A percentile compares a stretch with the other conserved stretches of the same genome.
phyloP scores from a whole-genome alignment of 345 rosid genomes.

The Erucastrum elatum region DNA sequence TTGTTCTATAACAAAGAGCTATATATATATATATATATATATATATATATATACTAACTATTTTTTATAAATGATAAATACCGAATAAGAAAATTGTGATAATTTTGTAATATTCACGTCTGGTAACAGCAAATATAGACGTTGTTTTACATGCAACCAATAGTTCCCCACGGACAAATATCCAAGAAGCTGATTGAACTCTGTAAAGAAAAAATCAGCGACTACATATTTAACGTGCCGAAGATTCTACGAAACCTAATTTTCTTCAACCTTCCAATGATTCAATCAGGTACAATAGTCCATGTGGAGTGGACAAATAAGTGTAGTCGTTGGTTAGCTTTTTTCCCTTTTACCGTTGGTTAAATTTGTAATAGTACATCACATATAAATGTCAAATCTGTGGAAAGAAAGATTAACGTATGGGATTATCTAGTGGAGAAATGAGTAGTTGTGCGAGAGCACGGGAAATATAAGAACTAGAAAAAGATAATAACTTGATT shows the following conservation, averaged over 20 bases:
- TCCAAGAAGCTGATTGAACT: neutral
- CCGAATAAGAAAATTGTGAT: neutral
- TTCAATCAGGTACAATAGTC: neutral
- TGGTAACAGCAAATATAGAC: neutral
- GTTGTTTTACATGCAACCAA: neutral
- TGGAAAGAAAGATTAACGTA: neutral
- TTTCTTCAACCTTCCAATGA: neutral
- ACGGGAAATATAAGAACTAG: neutral
- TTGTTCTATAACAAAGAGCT: neutral
- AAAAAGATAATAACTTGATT: neutral
- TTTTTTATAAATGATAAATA: neutral
- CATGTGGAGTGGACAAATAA: neutral
- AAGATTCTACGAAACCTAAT: neutral
- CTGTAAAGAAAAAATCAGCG: neutral
- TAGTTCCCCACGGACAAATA: neutral
- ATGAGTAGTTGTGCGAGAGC: neutral
- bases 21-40: no score
- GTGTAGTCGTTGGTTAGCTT: neutral
- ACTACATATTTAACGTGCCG: neutral
- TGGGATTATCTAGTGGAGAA: neutral
- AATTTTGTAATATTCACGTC: neutral
- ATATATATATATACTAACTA: neutral
- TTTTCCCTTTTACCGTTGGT: neutral
- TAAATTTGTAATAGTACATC: conserved; percentile 2
- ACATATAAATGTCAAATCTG: neutral